Conservation (phyloP, 2,329 filamentous ascomycete genomes). For the Hypoxylon rubiginosum region DNA sequence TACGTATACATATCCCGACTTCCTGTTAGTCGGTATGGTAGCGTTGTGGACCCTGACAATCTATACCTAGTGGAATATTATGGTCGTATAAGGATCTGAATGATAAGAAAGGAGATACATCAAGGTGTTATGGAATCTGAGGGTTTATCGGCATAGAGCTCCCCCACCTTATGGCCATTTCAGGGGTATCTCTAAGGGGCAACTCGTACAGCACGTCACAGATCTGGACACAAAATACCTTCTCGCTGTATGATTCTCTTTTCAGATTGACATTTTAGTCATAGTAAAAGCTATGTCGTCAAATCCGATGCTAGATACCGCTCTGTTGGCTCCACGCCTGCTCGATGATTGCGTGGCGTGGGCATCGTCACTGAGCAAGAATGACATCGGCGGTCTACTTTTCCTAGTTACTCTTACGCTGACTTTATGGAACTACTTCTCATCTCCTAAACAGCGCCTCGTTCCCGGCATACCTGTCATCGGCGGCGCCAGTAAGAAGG, state of each 20-base stretch:
- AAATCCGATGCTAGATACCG: conserved; percentile 6
- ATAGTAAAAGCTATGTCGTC: conserved; percentile 7
- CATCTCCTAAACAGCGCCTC: conserved; percentile 14
- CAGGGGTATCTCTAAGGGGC: not conserved
- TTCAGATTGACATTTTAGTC: not conserved
- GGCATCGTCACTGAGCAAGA: conserved; percentile 17
- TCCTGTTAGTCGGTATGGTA: not conserved
- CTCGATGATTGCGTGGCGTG: conserved; percentile 11
- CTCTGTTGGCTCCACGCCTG: conserved; percentile 7
- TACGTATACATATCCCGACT: not conserved
- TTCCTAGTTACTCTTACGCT: not conserved
- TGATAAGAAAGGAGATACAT: not conserved
- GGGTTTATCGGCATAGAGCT: not conserved
- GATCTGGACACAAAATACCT: not conserved
- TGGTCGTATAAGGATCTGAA: not conserved
- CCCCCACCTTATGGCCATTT: not conserved
- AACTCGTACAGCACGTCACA: not conserved
- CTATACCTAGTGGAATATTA: not conserved
- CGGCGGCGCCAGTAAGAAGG: conserved; percentile 20
- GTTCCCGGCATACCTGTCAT: conserved; percentile 27
- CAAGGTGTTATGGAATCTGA: not conserved
- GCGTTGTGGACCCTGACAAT: not conserved
- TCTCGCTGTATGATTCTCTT: not conserved
- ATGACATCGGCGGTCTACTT: conserved; percentile 5
- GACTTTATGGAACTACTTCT: conserved; percentile 15